These are phyloP conservation scores for Taphrina populina DNA, from an alignment of 1,139 yeast species.

Conservation along the genomic window DNA sequence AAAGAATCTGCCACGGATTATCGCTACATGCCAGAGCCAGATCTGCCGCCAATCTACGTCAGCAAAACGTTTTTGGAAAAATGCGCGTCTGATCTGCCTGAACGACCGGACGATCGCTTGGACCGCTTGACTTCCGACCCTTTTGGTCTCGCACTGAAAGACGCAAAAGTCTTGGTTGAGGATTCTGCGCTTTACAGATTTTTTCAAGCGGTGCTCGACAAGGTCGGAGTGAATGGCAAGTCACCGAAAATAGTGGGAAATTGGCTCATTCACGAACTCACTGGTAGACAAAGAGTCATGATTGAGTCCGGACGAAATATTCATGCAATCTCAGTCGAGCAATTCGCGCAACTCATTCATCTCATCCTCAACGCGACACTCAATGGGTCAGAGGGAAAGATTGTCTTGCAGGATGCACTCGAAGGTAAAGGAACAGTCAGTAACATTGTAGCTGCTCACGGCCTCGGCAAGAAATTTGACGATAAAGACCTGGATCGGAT, in stretches of 20 bases:
- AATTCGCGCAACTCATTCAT: conserved; percentile 51
- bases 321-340: conserved; percentile 40
- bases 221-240: conserved; percentile 39
- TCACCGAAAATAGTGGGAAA: conserved; percentile 35
- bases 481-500: conserved; percentile 53
- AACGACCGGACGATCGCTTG: conserved; percentile 62
- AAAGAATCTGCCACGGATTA: conserved; percentile 86
- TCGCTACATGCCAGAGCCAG: conserved; percentile 93
- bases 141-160: conserved; percentile 58
- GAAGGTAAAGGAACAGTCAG: conserved; percentile 49
- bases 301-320: conserved; percentile 42
- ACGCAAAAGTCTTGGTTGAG: conserved; percentile 63
- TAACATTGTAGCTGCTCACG: conserved; percentile 57
- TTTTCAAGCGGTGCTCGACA: conserved; percentile 41
- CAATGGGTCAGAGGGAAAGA: conserved; percentile 64
- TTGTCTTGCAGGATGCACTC: conserved; percentile 60
- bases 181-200: conserved; percentile 57
- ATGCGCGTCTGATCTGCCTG: conserved; percentile 54
- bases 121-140: conserved; percentile 54
- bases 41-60: conserved; percentile 61
- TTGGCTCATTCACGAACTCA: conserved; percentile 78
- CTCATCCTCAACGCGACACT: conserved; percentile 47
- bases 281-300: conserved; percentile 65
- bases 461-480: conserved; percentile 52
- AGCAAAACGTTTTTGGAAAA: conserved; percentile 48